Evolutionary conservation across 257 asterid species (phyloP).

Genomic region (Cordia subcordata): DNA sequence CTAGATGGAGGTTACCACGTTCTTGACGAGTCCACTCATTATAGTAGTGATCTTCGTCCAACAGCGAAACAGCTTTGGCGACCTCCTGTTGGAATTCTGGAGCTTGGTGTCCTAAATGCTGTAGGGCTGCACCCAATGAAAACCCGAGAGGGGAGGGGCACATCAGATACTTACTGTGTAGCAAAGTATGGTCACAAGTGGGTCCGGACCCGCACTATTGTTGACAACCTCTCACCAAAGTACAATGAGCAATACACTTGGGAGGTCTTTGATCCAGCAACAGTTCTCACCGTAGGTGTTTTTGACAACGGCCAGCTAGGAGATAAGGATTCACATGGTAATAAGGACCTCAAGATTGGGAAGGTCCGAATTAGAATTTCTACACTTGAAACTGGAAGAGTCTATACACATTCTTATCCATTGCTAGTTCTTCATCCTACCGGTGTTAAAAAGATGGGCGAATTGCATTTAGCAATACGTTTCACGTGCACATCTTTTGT

Average conservation of each 20-base stretch:
- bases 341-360: constrained; percentile 69
- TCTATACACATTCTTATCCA: constrained; percentile 86
- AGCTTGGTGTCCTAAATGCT: constrained; percentile 71
- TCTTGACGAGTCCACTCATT: constrained; percentile 80
- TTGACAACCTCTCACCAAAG: constrained; percentile 70
- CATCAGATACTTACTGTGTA: constrained; percentile 83
- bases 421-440: constrained; percentile 72
- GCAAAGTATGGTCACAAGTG: constrained; percentile 90
- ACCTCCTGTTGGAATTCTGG: constrained; percentile 75
- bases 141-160: constrained; percentile 71
- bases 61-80: constrained; percentile 86
- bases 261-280: constrained; percentile 92
- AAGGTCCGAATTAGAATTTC: constrained; percentile 85
- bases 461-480: constrained; percentile 72
- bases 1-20: constrained; percentile 95
- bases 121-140: constrained; percentile 89
- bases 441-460: constrained; percentile 94
- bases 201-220: constrained; percentile 79
- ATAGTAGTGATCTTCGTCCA: constrained; percentile 91
- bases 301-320: constrained; percentile 74
- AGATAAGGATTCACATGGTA: constrained; percentile 44
- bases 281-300: constrained; percentile 86
- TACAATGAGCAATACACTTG: constrained; percentile 84
- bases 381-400: constrained; percentile 76
- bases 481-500: constrained; percentile 70